Conservation (phyloP, 2,329 filamentous ascomycete genomes). For the Aureobasidium sp. region DNA sequence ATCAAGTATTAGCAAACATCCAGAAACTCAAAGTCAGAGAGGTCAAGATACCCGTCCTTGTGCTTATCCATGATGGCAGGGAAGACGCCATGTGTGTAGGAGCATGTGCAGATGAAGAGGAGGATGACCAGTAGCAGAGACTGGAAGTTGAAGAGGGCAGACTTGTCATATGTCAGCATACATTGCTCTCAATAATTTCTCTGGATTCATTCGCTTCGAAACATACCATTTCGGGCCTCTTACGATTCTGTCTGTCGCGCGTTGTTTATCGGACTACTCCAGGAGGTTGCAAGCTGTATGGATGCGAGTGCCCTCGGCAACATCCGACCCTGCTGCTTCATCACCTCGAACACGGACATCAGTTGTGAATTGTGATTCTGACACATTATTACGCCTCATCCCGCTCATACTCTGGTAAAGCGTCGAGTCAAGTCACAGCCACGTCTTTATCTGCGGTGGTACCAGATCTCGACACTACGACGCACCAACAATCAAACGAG, state of each 20-base stretch:
- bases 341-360: not conserved
- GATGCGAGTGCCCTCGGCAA: not conserved
- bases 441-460: not conserved
- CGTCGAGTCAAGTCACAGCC: not conserved
- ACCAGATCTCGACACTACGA: not conserved
- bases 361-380: no score
- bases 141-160: conserved; percentile 98
- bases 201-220: no score
- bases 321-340: not conserved
- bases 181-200: not conserved
- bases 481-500: not conserved
- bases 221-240: not conserved
- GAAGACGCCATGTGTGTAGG: conserved; percentile 86
- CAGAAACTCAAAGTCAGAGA: not conserved
- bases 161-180: conserved; percentile 44
- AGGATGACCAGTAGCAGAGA: conserved; percentile 90
- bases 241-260: not conserved
- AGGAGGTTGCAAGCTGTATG: conserved; percentile 12
- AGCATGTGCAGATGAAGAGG: conserved; percentile 89
- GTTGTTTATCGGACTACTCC: not conserved
- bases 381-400: not conserved
- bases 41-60: conserved; percentile 65
- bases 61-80: conserved; percentile 87
- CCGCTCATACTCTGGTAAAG: not conserved
- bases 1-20: not conserved